These are phyloP conservation scores for Tetrahymena borealis DNA, from an alignment of 73 alveolate genomes.

Conservation along the genomic window DNA sequence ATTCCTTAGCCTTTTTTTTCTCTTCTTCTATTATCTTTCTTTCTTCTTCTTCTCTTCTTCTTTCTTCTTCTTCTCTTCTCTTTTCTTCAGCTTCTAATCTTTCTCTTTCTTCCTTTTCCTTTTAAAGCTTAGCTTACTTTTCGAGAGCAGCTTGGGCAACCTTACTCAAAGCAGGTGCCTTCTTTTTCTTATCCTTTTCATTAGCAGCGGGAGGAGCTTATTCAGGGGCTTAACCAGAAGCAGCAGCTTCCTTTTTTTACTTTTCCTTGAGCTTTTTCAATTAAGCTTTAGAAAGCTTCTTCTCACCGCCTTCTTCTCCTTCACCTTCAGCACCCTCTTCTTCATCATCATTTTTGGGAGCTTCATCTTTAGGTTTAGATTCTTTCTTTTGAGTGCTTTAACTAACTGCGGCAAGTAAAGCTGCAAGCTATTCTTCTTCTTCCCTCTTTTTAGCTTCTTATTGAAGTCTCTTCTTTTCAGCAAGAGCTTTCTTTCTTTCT, in stretches of 20 bases:
- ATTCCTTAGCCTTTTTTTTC: conserved; percentile 4
- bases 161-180: conserved; percentile 11
- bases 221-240: neutral
- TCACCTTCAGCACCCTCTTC: conserved; percentile 48
- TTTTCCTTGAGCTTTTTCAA: conserved; percentile 41
- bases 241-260: conserved; percentile 17
- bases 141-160: conserved; percentile 19
- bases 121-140: conserved; percentile 35
- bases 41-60: conserved; percentile 60
- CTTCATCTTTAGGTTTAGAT: conserved; percentile 36
- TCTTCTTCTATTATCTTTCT: conserved; percentile 30
- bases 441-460: conserved; percentile 43
- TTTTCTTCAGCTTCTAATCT: conserved; percentile 44
- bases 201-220: conserved; percentile 10
- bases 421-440: conserved; percentile 65
- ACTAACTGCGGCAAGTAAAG: conserved; percentile 12
- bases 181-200: conserved; percentile 58
- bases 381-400: conserved; percentile 23
- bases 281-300: conserved; percentile 43
- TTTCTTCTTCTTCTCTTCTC: conserved; percentile 58
- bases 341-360: conserved; percentile 40
- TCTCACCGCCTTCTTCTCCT: conserved; percentile 56
- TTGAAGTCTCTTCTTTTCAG: conserved; percentile 40
- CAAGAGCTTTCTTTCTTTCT: conserved; percentile 51
- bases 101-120: conserved; percentile 42